Percentiles rank a stretch among this genome's conserved stretches.
These are phyloP conservation scores for Fonsecaea erecta DNA, from an alignment of 2,329 filamentous ascomycete genomes.

Conservation along the genomic window DNA sequence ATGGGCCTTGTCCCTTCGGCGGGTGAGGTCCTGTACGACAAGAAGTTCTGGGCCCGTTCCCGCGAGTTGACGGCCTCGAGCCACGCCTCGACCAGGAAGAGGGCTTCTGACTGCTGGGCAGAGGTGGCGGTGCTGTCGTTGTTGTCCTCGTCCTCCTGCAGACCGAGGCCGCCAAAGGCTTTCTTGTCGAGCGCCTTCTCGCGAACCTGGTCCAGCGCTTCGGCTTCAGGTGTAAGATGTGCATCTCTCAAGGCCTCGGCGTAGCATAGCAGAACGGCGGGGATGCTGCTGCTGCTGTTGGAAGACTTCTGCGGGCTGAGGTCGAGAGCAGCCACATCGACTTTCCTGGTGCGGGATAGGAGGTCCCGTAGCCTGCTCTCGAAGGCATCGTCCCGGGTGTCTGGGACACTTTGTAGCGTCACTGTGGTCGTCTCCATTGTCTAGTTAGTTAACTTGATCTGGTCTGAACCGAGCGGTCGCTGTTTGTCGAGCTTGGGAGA, in stretches of 20 bases:
- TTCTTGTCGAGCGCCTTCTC: constrained; percentile 27
- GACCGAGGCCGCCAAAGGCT: constrained; percentile 28
- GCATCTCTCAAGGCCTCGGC: constrained; percentile 8
- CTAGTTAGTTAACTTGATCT: not conserved
- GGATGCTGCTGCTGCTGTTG: constrained; percentile 9
- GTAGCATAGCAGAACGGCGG: constrained; percentile 13
- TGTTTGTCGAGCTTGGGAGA: not conserved
- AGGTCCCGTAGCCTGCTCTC: constrained; percentile 15
- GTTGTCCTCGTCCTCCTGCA: constrained; percentile 3
- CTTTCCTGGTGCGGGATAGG: constrained; percentile 11
- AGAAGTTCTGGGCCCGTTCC: constrained; percentile 29
- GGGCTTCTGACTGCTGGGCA: constrained; percentile 33
- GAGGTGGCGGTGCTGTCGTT: not conserved
- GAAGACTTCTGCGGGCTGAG: not conserved
- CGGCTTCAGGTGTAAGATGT: constrained; percentile 14
- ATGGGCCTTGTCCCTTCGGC: constrained; percentile 40
- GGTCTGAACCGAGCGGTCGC: not conserved
- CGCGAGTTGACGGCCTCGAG: constrained; percentile 41
- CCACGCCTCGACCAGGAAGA: constrained; percentile 41
- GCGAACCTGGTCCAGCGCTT: constrained; percentile 22
- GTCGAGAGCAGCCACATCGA: not conserved
- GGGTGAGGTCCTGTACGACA: constrained; percentile 4
- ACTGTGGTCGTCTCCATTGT: constrained; percentile 14
- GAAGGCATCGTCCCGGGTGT: not conserved
- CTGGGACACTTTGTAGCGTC: not conserved